Evolutionary conservation across 352 stramenopile genomes (phyloP).

Genomic region (Phytophthora vignae): DNA sequence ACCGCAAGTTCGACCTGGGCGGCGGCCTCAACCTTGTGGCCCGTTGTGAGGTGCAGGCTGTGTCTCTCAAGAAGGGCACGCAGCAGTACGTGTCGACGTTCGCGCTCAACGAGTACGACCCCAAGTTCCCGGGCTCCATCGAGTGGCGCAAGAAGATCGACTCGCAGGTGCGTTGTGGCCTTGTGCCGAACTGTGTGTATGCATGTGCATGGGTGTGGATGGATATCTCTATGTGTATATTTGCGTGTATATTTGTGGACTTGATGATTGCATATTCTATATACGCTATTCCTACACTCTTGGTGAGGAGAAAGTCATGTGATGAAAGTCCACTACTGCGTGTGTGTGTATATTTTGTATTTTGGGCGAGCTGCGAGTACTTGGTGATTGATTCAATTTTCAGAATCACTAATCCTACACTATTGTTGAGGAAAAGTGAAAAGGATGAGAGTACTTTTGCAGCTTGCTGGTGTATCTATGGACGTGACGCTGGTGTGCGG

Average conservation of each 20-base stretch:
- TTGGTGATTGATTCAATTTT: constrained; percentile 32
- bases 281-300: constrained; percentile 77
- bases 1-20: constrained; percentile 96
- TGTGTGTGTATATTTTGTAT: constrained; percentile 13
- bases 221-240: constrained; percentile 20
- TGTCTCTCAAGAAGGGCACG: constrained; percentile 86
- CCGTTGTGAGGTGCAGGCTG: constrained; percentile 95
- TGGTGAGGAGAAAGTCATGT: constrained; percentile 46
- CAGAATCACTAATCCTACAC: constrained; percentile 39
- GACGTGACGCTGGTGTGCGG: neutral
- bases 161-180: constrained; percentile 64
- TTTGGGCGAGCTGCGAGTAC: constrained; percentile 13
- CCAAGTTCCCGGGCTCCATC: constrained; percentile 86
- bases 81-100: constrained; percentile 95
- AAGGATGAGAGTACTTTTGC: constrained; percentile 23
- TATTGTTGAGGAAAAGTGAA: constrained; percentile 30
- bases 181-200: constrained; percentile 27
- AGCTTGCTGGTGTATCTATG: constrained; percentile 10
- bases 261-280: constrained; percentile 73
- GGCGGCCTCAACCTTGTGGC: constrained; percentile 90
- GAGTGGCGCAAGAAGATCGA: constrained; percentile 99
- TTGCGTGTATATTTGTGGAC: constrained; percentile 31
- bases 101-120: constrained; percentile 98
- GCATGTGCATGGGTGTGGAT: constrained; percentile 9
- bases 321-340: constrained; percentile 47